Evolutionary conservation across 306 rosid species (phyloP), one percentile per base, ranked within the genome.

Genomic region (Cucurbita argyrosperma): DNA sequence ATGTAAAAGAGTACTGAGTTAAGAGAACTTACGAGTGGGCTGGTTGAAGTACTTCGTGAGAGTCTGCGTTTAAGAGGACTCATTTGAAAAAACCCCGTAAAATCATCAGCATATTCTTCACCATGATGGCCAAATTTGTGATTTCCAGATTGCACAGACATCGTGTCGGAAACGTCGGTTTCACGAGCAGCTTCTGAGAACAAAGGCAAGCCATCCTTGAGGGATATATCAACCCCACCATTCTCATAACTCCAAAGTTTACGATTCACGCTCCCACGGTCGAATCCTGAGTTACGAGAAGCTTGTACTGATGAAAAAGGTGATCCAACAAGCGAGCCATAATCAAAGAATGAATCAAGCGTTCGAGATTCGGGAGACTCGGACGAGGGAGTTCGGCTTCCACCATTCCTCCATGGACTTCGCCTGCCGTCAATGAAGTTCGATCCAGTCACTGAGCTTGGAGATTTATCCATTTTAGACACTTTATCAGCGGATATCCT

Each of bases 151-250:
- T 77, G 74, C 64, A 79, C 77, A 7, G 83, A 77, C 76, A 77
- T 76, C 23, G 78, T 37, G 39, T 79, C 85, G 8, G 83, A 79
- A 66, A 71, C 67, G 15, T 77, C 74, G 74, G 54, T 77, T 77
- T 74, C 85, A 50, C 21, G 61, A 79, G 77, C 78, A 61, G 67
- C 70, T 62, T 69, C 84, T 10, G 96, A 81, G 74, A 86, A 82
- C 55, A 92, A 75, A 50, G 72, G 45, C 72, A 66, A 10, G 18
- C 97, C 96, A 80, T 92, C 97, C 81, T 88, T 87, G 35, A 92
- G 96, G 75, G 94, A 89, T 78, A 89, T 88, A 73, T 92, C 90
- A 67, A 88, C 89, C 42, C 89, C 93, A 65, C 94, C 96, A 79
- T 84, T 79, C 76, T 85, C 86, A 30, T 74, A 57, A 45, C 87